phyloP scores from a whole-genome alignment of 2,329 filamentous ascomycete genomes.

The Zasmidium cellare region DNA sequence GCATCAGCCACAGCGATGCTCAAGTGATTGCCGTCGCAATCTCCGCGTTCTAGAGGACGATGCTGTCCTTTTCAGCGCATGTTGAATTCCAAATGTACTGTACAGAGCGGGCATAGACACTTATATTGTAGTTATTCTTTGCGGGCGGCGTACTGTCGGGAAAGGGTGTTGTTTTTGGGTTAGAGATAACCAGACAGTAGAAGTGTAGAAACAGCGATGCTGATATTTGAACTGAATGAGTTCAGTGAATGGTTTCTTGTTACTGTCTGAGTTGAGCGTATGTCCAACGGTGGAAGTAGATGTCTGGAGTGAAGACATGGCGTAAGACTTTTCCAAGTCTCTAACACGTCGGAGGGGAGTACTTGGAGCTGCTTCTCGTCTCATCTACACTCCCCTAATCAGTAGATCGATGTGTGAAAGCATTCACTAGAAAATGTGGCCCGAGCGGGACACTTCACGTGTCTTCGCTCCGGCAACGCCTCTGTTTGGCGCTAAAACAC shows the following conservation, averaged over 20 bases:
- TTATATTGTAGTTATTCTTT: not conserved
- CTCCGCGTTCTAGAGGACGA: conserved; percentile 31
- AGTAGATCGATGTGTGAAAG: too few species aligned
- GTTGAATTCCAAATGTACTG: conserved; percentile 11
- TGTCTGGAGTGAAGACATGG: too few species aligned
- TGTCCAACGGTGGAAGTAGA: too few species aligned
- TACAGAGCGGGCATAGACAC: conserved; percentile 10
- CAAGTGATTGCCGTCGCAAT: conserved; percentile 90
- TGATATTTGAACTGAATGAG: too few species aligned
- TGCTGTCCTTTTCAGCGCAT: not conserved
- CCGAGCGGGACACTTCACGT: not conserved
- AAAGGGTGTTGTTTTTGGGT: not conserved
- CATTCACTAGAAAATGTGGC: not conserved
- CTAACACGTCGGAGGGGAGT: too few species aligned
- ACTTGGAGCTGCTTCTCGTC: too few species aligned
- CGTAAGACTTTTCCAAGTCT: too few species aligned
- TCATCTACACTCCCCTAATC: too few species aligned
- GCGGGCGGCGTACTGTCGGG: not conserved
- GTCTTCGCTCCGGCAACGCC: not conserved
- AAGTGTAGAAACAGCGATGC: not conserved
- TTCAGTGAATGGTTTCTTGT: too few species aligned
- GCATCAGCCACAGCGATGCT: conserved; percentile 91
- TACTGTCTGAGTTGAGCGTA: too few species aligned
- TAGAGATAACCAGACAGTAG: not conserved
- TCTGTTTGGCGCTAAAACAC: not conserved